Percentiles rank a stretch among this genome's conserved stretches.
Conservation (phyloP, 1,284 basidiomycete genomes). For the Naganishia liquefaciens region DNA sequence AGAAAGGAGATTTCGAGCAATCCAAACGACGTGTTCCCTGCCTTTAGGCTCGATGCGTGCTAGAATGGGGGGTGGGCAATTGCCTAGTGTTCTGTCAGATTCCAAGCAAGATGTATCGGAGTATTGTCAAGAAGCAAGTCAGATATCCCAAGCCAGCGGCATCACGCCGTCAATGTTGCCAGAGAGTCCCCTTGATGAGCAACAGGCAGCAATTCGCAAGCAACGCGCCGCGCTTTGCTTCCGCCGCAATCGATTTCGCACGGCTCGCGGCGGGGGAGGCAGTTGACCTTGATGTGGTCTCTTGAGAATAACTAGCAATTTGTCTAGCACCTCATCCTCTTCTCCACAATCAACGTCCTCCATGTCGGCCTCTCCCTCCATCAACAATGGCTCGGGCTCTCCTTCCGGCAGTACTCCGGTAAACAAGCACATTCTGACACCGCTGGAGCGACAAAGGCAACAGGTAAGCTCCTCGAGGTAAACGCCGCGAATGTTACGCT, state of each 20-base stretch:
- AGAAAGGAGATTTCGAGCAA: too few relatives aligned
- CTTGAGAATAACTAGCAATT: not conserved
- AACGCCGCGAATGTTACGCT: not conserved
- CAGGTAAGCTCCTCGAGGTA: slow-evolving; percentile 36
- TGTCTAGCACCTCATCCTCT: not conserved
- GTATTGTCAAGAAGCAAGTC: too few relatives aligned
- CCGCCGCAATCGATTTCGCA: slow-evolving; percentile 15
- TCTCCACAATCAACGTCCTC: not conserved
- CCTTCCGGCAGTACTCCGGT: slow-evolving; percentile 11
- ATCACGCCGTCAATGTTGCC: too few relatives aligned
- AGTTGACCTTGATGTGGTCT: not conserved
- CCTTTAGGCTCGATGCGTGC: too few relatives aligned
- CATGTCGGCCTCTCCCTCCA: slow-evolving; percentile 4
- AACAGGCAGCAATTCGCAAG: too few relatives aligned
- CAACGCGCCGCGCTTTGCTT: not conserved
- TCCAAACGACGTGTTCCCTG: too few relatives aligned
- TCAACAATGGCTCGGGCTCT: slow-evolving; percentile 10
- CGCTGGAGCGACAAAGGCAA: slow-evolving; percentile 40
- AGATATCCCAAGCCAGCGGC: too few relatives aligned
- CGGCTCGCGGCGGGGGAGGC: not conserved
- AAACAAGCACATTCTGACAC: slow-evolving; percentile 41
- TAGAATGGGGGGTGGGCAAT: too few relatives aligned
- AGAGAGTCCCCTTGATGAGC: too few relatives aligned
- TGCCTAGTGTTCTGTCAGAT: too few relatives aligned
- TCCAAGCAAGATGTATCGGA: too few relatives aligned